Conservation (phyloP, 257 asterid genomes). For the Solanum etuberosum region DNA sequence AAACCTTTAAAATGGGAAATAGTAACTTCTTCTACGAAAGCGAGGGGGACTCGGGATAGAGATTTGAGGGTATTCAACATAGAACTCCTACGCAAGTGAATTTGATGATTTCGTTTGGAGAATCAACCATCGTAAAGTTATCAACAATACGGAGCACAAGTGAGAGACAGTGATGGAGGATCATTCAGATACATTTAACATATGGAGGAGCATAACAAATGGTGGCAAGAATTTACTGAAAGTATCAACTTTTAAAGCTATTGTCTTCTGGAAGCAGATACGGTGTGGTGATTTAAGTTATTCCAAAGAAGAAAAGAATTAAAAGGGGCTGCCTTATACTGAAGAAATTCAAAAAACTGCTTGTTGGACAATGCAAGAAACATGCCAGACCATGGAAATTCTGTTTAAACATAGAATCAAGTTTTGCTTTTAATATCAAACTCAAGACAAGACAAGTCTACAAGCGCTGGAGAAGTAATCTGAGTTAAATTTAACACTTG, state of each 20-base stretch:
- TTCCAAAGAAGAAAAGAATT: not conserved
- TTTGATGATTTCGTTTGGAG: not conserved
- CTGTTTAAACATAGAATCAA: not conserved
- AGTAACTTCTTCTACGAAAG: not conserved
- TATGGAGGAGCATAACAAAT: not conserved
- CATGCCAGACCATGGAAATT: not conserved
- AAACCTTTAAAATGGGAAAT: not conserved
- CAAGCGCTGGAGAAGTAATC: not conserved
- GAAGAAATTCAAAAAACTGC: not conserved
- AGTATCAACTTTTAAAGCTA: not conserved
- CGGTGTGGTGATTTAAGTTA: not conserved
- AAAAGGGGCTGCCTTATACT: not conserved
- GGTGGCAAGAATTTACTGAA: not conserved
- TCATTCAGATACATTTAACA: not conserved
- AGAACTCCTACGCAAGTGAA: not conserved
- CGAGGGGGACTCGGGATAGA: not conserved
- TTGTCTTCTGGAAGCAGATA: not conserved
- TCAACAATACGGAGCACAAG: not conserved
- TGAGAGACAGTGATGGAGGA: not conserved
- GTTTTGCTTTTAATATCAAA: not conserved
- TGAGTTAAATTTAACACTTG: not conserved
- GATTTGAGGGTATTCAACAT: not conserved
- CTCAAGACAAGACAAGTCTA: not conserved
- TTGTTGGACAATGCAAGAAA: not conserved
- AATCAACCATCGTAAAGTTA: not conserved